Evolutionary conservation across 2,329 filamentous ascomycete species (phyloP), one percentile per base, ranked within the genome.

Genomic region (Epicoccum sorghinum): DNA sequence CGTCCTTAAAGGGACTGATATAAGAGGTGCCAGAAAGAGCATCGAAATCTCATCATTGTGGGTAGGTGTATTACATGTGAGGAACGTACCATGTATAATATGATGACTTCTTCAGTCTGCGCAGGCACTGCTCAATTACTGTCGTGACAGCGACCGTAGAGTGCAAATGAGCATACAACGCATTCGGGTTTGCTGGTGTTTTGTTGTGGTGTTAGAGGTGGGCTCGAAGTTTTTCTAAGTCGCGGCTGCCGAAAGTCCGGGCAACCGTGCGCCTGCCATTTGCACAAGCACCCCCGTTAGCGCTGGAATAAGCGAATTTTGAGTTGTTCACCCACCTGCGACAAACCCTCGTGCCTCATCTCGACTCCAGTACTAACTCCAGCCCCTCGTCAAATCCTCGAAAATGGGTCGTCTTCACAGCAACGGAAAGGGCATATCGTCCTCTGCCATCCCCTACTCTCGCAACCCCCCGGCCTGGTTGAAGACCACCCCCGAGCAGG

Each of bases 391-490:
- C 64, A 61, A 64, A 65, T 55, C 58, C 57, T 72, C 67, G 80
- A 90, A 81, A 70, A 96, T 96, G 91, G 91, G 93, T 89, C 89
- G 93, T 86, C 89, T 98, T 89, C 96, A 99, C 89, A 90, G 86
- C 87, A 96, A 97, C 77, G 93, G 95, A 85, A 98, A 98, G 91
- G 96, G 95, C 82, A 99, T 99, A 83, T 92, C 91, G 70, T 82
- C 91, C 83, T 96, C 91, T 64, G 91, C 95, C 75, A 83, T 98
- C 82, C 95, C 96, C 77, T 99, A 98, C 89, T 96, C 91, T 70
- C 93, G 95, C 83, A 88, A 86, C 73, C 79, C 92, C 65, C 93
- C 95, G 61, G 86, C 93, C 71, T 99, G 95, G 95, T 85, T 98
- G 82, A 99, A 99, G 90, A 96, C 91, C 83, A 96, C 92, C 72